These are phyloP conservation scores for Wickerhamomyces queroliae DNA, from an alignment of 805 yeast species.

Conservation along the genomic window DNA sequence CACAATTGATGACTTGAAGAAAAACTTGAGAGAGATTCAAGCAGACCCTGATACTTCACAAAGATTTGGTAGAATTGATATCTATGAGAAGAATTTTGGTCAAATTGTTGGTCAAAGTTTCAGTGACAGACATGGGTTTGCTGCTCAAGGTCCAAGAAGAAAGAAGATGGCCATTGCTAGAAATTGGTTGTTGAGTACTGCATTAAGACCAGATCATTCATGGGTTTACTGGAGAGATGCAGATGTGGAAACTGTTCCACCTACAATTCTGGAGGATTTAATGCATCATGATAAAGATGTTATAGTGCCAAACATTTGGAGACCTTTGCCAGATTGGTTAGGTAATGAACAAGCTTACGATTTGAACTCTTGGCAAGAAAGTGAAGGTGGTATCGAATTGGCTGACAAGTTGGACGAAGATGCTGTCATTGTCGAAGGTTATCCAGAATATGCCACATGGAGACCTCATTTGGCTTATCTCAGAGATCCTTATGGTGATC, in stretches of 20 bases:
- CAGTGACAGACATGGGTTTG: constrained; percentile 90
- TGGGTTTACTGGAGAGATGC: constrained; percentile 99
- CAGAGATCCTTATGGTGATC: constrained; percentile 92
- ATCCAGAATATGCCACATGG: constrained; percentile 97
- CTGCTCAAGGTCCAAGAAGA: constrained; percentile 92
- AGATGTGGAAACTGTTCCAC: constrained; percentile 89
- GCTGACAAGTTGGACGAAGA: constrained; percentile 83
- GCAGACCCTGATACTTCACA: constrained; percentile 46
- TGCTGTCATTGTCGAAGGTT: constrained; percentile 96
- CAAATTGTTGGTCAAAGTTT: constrained; percentile 91
- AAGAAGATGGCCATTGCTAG: constrained; percentile 95
- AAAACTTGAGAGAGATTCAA: constrained; percentile 58
- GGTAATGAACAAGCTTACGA: constrained; percentile 84
- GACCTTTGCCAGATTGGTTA: constrained; percentile 82
- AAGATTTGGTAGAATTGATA: constrained; percentile 81
- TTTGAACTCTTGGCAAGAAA: constrained; percentile 80
- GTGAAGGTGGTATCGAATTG: constrained; percentile 72
- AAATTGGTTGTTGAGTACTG: constrained; percentile 87
- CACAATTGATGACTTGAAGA: constrained; percentile 65
- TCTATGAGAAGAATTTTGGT: constrained; percentile 89
- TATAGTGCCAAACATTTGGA: constrained; percentile 92
- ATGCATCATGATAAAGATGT: constrained; percentile 91
- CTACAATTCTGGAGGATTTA: constrained; percentile 80
- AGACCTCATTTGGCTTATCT: constrained; percentile 93
- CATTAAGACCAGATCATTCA: constrained; percentile 85